Percentiles rank a stretch among this genome's conserved stretches.
Conservation (phyloP, 441 rosid species). For the Hura crepitans region DNA sequence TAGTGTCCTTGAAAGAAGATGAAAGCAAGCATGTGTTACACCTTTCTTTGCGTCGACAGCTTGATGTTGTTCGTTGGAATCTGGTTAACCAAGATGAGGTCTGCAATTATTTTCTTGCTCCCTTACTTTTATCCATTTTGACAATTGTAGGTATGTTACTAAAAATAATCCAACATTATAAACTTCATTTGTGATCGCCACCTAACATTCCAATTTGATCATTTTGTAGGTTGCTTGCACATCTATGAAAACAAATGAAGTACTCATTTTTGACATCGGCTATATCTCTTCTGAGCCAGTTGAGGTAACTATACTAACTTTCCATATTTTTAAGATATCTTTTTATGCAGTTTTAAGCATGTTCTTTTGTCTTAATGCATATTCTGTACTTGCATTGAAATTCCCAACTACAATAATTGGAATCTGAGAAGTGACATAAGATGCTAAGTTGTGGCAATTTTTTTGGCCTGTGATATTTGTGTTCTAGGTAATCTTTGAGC, state of each 20-base stretch:
- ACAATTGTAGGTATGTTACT: neutral
- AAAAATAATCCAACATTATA: neutral
- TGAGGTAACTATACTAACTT: conserved; percentile 45
- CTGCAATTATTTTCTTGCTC: conserved; percentile 16
- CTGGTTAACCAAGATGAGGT: conserved; percentile 84
- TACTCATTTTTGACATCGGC: conserved; percentile 67
- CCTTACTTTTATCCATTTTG: conserved; percentile 17
- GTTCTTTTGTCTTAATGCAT: neutral
- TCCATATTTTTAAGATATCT: conserved; percentile 2
- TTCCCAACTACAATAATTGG: neutral
- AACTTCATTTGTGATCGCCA: neutral
- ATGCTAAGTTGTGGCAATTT: conserved; percentile 3
- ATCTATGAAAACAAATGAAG: conserved; percentile 53
- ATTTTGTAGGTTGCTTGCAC: conserved; percentile 66
- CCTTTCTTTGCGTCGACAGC: conserved; percentile 44
- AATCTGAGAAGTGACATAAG: neutral
- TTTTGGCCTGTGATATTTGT: neutral
- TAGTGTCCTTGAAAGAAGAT: conserved; percentile 46
- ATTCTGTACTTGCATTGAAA: neutral
- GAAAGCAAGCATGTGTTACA: conserved; percentile 73
- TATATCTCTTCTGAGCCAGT: conserved; percentile 66
- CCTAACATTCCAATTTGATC: neutral
- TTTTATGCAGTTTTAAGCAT: neutral
- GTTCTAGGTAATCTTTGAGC: neutral
- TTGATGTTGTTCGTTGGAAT: conserved; percentile 81